Conservation (phyloP, 352 stramenopile genomes). For the Thalassiosira exigua region DNA sequence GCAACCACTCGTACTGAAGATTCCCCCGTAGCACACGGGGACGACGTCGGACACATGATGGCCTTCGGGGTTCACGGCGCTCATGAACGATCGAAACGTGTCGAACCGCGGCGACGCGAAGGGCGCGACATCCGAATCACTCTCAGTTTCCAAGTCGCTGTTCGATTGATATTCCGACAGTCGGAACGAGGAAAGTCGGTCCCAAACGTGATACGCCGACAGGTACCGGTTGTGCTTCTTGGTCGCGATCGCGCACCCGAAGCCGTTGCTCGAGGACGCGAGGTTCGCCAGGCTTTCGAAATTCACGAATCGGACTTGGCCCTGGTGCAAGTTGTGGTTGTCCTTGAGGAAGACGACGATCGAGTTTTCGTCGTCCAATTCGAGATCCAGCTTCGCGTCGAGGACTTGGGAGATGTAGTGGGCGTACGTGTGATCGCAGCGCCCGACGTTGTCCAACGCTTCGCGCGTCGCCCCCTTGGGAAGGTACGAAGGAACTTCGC, state of each 20-base stretch:
- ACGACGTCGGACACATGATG: too few species aligned
- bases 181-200: too few species aligned
- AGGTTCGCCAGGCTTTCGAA: not conserved
- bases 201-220: conserved; percentile 21
- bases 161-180: too few species aligned
- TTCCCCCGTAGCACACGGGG: too few species aligned
- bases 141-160: too few species aligned
- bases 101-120: too few species aligned
- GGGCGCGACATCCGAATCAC: too few species aligned
- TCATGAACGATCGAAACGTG: too few species aligned
- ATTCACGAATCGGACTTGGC: too few species aligned
- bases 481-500: too few species aligned
- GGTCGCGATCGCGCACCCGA: conserved; percentile 11
- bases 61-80: too few species aligned
- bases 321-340: conserved; percentile 32
- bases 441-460: conserved; percentile 37
- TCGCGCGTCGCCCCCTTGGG: conserved; percentile 16
- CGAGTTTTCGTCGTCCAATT: conserved; percentile 8
- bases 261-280: conserved; percentile 8
- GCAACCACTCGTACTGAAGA: too few species aligned
- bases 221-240: conserved; percentile 5
- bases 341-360: conserved; percentile 43
- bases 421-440: conserved; percentile 50
- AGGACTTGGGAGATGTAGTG: conserved; percentile 37
- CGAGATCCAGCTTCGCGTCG: not conserved